phyloP scores from a whole-genome alignment of 345 rosid genomes.

The Erysimum cheiranthoides region DNA sequence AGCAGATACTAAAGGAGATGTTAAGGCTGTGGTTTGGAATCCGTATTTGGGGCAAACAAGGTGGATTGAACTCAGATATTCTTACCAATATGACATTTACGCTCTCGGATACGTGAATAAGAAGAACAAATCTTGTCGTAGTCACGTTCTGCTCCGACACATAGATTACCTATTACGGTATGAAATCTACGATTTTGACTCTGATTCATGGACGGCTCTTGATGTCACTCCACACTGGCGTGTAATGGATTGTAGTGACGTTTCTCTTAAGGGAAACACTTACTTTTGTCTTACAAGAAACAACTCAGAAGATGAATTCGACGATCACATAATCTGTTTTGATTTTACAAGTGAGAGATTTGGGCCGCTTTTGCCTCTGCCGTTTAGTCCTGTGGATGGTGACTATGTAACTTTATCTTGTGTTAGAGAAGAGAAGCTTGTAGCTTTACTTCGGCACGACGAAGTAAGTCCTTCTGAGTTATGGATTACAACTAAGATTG shows the following conservation, averaged over 20 bases:
- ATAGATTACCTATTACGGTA: no score
- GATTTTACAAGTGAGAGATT: background rate
- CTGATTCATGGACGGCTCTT: background rate
- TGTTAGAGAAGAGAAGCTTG: background rate
- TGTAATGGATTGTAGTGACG: no score
- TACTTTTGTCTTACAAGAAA: background rate
- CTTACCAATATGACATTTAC: background rate
- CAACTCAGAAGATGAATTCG: background rate
- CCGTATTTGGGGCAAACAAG: no score
- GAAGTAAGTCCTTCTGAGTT: background rate
- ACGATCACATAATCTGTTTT: background rate
- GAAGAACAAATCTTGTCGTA: background rate
- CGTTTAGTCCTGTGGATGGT: no score
- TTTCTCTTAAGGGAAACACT: conserved; percentile 11
- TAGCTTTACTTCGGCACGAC: background rate
- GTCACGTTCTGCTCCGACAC: background rate
- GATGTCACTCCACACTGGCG: background rate
- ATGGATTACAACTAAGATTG: conserved; percentile 9
- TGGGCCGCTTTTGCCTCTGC: no score
- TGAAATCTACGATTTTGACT: background rate
- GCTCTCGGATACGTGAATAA: background rate
- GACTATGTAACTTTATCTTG: no score
- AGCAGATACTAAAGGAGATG: no score
- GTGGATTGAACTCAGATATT: no score
- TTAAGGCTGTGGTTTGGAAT: no score